Percentiles rank a stretch among this genome's conserved stretches.
phyloP scores from a whole-genome alignment of 129 eudicot species.

The Flaveria brownii region DNA sequence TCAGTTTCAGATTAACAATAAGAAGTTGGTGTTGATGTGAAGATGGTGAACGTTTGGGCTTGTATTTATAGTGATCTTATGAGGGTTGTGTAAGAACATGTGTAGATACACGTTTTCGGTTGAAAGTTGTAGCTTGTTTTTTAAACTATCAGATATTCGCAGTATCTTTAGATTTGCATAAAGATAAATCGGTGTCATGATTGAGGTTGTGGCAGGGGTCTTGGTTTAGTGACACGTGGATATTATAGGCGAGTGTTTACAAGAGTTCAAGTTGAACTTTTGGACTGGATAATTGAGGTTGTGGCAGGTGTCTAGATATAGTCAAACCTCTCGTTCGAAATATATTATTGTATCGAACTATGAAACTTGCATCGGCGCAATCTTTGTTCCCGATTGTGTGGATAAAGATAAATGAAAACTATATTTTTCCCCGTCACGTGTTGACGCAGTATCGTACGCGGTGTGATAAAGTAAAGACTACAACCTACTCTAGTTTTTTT shows the following conservation, averaged over 20 bases:
- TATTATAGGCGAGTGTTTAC: not conserved
- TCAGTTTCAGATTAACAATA: not conserved
- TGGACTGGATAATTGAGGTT: not conserved
- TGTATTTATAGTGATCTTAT: slow-evolving; percentile 22
- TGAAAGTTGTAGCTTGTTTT: not conserved
- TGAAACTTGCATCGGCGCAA: too few species aligned
- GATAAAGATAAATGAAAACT: too few species aligned
- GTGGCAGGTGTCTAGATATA: slow-evolving; percentile 19
- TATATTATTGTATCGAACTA: not conserved
- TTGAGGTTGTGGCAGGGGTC: slow-evolving; percentile 19
- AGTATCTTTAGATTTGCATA: not conserved
- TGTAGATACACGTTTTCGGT: not conserved
- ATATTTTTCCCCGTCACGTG: too few species aligned
- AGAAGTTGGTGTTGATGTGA: not conserved
- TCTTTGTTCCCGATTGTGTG: too few species aligned
- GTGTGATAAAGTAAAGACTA: too few species aligned
- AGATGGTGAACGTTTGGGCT: not conserved
- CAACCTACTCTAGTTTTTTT: too few species aligned
- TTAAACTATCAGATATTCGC: not conserved
- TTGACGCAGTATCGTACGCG: too few species aligned
- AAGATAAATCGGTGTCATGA: too few species aligned
- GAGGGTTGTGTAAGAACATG: not conserved
- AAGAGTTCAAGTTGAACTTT: slow-evolving; percentile 3
- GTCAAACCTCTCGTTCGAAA: not conserved
- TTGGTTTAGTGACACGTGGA: slow-evolving; percentile 23